Evolutionary conservation across 1,139 yeast genomes (phyloP), one percentile per base, ranked within the genome.

Genomic region (Geotrichum klebahnii): DNA sequence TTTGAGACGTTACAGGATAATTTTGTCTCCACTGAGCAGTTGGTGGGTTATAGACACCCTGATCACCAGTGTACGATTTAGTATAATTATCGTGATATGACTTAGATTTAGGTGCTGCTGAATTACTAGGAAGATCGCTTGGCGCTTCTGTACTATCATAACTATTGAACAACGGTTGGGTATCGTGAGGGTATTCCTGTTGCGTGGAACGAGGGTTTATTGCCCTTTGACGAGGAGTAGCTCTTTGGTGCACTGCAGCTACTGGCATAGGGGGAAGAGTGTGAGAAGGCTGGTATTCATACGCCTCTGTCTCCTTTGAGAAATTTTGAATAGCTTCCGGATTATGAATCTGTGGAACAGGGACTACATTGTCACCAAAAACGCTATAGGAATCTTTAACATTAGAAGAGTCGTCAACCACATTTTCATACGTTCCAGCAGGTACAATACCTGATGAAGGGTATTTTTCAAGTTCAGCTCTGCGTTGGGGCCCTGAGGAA

Each of bases 391-490:
- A 20, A 42, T 26, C 40, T 22, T 26, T 17, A 3, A 14, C 16
- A 14, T 20, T 22, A 3, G 35, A 19, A 19, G 22, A 29, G 26
- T 41, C 47, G 4, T 38, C 32, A 34, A 48, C 6, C 3, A 6
- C 44, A 19, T 31, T 29, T 31, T 40, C 43, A 28, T 48, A 48
- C 12, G 48, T 48, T 9, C 51, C 51, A 23, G 51, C 51, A 5
- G 51, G 51, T 10, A 40, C 35, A 19, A 39, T 28, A 20, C 43
- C 43, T n/a, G 3, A 29, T 5, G 35, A n/a, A 31, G 19, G 6
- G 9, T 12, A 12, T 3, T 9, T 14, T 12, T n/a, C 14, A 24
- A 14, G 17, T 38, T 28, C 24, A 31, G 14, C 20, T 3, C 33
- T 16, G 3, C 41, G 41, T 12, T 16, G 29, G 9, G 31, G 41